Percentiles rank a stretch among this genome's conserved stretches.
Evolutionary conservation across 805 yeast genomes (phyloP).

Genomic region (Vanderwaltozyma verrucispora): DNA sequence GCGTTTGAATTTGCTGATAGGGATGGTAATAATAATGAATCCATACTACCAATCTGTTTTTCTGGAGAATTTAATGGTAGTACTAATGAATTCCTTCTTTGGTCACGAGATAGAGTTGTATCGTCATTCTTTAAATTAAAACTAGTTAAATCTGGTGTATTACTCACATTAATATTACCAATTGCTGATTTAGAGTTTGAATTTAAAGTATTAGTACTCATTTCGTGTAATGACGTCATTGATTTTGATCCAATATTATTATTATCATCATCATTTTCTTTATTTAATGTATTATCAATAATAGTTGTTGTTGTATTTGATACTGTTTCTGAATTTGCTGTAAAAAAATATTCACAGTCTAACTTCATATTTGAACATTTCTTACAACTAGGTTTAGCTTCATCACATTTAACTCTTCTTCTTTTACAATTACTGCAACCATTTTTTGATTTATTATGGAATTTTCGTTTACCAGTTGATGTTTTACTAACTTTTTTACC

Average conservation of each 20-base stretch:
- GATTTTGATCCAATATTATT: not conserved
- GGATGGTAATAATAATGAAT: slow-evolving; percentile 19
- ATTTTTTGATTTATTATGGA: slow-evolving; percentile 77
- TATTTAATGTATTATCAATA: not conserved
- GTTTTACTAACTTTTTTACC: slow-evolving; percentile 33
- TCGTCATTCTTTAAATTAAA: not conserved
- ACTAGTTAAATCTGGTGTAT: not conserved
- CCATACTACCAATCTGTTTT: slow-evolving; percentile 7
- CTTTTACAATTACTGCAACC: slow-evolving; percentile 88
- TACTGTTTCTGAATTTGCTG: not conserved
- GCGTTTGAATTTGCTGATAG: slow-evolving; percentile 16
- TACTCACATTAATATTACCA: no score
- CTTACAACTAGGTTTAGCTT: slow-evolving; percentile 63
- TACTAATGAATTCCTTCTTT: slow-evolving; percentile 1
- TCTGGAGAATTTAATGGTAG: slow-evolving; percentile 4
- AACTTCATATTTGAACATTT: slow-evolving; percentile 75
- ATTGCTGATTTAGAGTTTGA: no score
- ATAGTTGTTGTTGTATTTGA: slow-evolving; percentile 1
- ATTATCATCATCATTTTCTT: not conserved
- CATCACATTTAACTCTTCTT: slow-evolving; percentile 91
- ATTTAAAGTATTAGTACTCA: no score
- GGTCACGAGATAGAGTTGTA: not conserved
- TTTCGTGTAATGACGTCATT: no score
- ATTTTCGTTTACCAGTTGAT: slow-evolving; percentile 68
- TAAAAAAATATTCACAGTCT: slow-evolving; percentile 52